Conservation (phyloP, 2,329 filamentous ascomycete species). For the Claviceps africana region DNA sequence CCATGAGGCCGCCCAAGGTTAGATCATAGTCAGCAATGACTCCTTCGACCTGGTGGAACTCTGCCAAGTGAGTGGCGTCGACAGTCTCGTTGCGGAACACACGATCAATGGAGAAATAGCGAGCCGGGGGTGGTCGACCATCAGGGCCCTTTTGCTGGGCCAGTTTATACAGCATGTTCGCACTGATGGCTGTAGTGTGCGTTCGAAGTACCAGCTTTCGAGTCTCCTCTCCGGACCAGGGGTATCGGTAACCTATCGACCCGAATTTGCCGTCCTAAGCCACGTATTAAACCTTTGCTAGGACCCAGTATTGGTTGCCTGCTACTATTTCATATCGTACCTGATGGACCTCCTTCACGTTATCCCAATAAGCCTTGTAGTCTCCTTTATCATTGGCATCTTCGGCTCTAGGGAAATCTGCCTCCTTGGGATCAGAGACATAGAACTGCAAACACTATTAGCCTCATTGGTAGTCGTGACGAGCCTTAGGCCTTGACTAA, state of each 20-base stretch:
- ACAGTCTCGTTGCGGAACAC: conserved; percentile 98
- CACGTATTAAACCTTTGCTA: not conserved
- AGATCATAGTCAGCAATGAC: conserved; percentile 95
- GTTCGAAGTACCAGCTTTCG: conserved; percentile 77
- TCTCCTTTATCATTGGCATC: conserved; percentile 42
- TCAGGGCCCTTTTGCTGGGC: conserved; percentile 67
- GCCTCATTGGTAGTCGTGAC: not conserved
- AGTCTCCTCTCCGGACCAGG: conserved; percentile 79
- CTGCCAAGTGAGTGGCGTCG: conserved; percentile 88
- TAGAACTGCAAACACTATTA: conserved; percentile 46
- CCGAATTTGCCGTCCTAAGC: conserved; percentile 67
- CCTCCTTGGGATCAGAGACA: conserved; percentile 73
- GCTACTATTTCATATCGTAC: not conserved
- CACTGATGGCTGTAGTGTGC: conserved; percentile 86
- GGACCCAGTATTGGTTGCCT: not conserved
- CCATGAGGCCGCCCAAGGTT: conserved; percentile 83
- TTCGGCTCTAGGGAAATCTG: conserved; percentile 45
- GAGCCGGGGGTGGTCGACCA: conserved; percentile 51
- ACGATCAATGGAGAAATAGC: conserved; percentile 96
- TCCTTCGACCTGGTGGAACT: conserved; percentile 98
- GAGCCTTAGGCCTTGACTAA: not conserved
- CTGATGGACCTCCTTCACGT: conserved; percentile 76
- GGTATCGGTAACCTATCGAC: conserved; percentile 92
- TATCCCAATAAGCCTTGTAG: conserved; percentile 78
- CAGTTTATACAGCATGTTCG: conserved; percentile 81